A percentile compares a stretch with the other conserved stretches of the same genome.
phyloP scores from a whole-genome alignment of 495 filamentous ascomycete species.

The Aspergillus sclerotioniger region DNA sequence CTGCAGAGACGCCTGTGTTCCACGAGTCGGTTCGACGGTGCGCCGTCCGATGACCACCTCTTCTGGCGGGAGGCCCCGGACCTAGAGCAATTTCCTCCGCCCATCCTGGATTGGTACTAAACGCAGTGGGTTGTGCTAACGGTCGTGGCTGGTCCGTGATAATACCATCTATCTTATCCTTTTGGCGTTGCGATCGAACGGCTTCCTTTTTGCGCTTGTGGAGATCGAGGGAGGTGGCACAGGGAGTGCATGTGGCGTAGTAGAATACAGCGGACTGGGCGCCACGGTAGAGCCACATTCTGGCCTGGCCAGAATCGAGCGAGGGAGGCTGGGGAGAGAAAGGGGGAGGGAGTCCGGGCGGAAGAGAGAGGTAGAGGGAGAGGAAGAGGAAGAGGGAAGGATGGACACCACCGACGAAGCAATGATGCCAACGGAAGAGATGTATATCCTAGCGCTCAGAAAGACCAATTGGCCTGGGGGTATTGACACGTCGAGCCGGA shows the following conservation, averaged over 20 bases:
- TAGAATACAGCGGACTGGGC: conserved; percentile 85
- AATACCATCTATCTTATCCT: conserved; percentile 44
- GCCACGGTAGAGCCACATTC: conserved; percentile 56
- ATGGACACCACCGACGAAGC: neutral
- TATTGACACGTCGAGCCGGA: conserved; percentile 22
- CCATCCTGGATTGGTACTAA: conserved; percentile 84
- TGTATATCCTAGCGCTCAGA: conserved; percentile 1
- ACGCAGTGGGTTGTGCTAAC: conserved; percentile 78
- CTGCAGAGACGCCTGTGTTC: conserved; percentile 34
- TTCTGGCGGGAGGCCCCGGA: conserved; percentile 64
- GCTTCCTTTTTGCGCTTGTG: conserved; percentile 66
- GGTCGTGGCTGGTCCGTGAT: conserved; percentile 66
- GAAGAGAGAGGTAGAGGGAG: conserved; percentile 3
- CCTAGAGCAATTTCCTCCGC: conserved; percentile 77
- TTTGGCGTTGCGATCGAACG: conserved; percentile 57
- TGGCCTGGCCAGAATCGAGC: neutral
- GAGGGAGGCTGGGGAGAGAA: neutral
- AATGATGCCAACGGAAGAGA: neutral
- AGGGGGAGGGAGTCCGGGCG: neutral
- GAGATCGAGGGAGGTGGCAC: conserved; percentile 59
- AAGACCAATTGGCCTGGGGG: conserved; percentile 24
- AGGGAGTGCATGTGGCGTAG: conserved; percentile 80
- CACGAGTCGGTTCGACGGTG: conserved; percentile 48
- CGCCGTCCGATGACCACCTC: conserved; percentile 48
- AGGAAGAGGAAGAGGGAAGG: neutral